Evolutionary conservation across 2,329 filamentous ascomycete genomes (phyloP), one percentile per base, ranked within the genome.

Genomic region (Fusarium haematococcum): DNA sequence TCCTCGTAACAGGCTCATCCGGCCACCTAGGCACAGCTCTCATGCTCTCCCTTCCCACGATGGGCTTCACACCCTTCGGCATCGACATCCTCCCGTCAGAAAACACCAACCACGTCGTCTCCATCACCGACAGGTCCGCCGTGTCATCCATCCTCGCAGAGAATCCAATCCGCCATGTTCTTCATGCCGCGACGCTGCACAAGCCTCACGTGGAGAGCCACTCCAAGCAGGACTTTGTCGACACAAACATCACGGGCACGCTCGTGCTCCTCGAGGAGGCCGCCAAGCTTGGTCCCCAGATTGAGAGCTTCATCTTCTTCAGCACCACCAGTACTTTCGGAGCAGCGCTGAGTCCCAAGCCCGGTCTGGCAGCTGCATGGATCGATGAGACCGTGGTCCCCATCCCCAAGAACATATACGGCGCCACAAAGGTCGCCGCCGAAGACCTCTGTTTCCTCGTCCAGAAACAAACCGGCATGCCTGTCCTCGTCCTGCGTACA

Each of bases 311-410:
- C 75, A 39, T 86, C 70, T 87, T 85, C 77, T 77, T 86, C 70
- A 85, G 84, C 71, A 86, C 86, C 1, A 87, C 86, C 2, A 86
- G 85, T n/a, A 74, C 83, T 0, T 86, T 86, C 30, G 85, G 86
- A 27, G 67, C 74, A 1, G 84, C 85, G 0, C 77, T 87, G 9
- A 81, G 81, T 60, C 84, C 85, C 0, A 59, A 67, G 2, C 79
- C 78, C 0, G 84, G 83, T 2, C 59, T 68, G 0, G 84, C 85
- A 2, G 85, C 85, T 0, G 83, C 80, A 2, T 86, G 85, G 85
- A 87, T 87, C 70, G 79, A 84, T 73, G 86, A 87, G 73, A 41
- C 69, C 0, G 82, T 86, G 9, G 77, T 79, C 0, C 83, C 85
- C 0, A 71, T 80, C 23, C 85, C 85, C 2, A 87, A 87, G 68